Percentiles rank a stretch among this genome's conserved stretches.
phyloP scores from a whole-genome alignment of 139 green algal species.

The Diplosphaera chodatii region DNA sequence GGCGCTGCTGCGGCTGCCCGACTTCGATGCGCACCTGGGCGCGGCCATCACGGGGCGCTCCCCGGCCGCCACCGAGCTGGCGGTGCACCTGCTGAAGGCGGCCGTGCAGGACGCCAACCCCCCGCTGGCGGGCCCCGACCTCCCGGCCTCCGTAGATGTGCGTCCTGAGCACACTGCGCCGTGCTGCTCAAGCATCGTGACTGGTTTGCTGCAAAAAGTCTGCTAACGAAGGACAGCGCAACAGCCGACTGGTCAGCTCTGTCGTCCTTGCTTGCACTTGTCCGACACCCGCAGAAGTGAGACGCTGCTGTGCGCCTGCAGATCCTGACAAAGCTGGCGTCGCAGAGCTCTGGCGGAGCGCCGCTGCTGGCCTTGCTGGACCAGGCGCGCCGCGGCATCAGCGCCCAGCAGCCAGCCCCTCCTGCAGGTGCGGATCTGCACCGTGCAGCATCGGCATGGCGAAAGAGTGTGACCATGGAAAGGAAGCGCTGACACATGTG shows the following conservation, averaged over 20 bases:
- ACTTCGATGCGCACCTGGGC: constrained; percentile 75
- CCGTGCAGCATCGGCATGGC: too few species aligned
- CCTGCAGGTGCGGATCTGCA: not conserved
- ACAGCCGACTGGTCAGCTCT: too few species aligned
- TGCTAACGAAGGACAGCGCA: too few species aligned
- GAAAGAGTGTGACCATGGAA: too few species aligned
- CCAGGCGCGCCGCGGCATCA: constrained; percentile 42
- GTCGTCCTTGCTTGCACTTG: too few species aligned
- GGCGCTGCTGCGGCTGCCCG: constrained; percentile 64
- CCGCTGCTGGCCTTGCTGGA: constrained; percentile 64
- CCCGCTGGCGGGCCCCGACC: constrained; percentile 47
- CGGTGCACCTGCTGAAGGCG: constrained; percentile 59
- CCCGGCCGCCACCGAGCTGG: constrained; percentile 62
- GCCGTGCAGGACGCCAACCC: constrained; percentile 31
- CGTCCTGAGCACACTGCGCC: too few species aligned
- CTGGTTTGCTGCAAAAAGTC: too few species aligned
- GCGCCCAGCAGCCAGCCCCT: constrained; percentile 4
- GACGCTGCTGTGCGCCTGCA: too few species aligned
- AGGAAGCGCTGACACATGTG: too few species aligned
- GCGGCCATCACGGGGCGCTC: constrained; percentile 8
- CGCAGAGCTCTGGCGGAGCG: constrained; percentile 12
- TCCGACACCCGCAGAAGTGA: too few species aligned
- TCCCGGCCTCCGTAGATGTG: constrained; percentile 60
- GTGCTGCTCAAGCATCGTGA: too few species aligned
- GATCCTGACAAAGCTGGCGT: constrained; percentile 50